Percentiles rank a stretch among this genome's conserved stretches.
phyloP scores from a whole-genome alignment of 2,329 filamentous ascomycete genomes.

The Aspergillus sp. region DNA sequence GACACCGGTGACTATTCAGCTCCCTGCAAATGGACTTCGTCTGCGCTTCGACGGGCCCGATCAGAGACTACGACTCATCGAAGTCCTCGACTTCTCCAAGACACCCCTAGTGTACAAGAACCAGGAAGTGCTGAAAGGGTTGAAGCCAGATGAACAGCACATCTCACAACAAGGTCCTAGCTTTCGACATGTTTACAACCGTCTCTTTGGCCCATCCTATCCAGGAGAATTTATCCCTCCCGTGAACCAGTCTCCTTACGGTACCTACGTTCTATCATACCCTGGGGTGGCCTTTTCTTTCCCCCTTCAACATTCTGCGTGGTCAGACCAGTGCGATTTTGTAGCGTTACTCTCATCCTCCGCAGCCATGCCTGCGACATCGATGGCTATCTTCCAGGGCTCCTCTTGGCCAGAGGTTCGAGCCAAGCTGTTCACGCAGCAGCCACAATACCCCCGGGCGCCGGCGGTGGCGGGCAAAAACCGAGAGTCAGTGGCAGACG shows the following conservation, averaged over 20 bases:
- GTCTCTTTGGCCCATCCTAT: constrained; percentile 90
- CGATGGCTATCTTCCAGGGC: constrained; percentile 89
- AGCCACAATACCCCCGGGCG: constrained; percentile 71
- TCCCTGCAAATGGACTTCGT: constrained; percentile 83
- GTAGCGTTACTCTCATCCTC: constrained; percentile 81
- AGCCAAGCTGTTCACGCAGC: constrained; percentile 71
- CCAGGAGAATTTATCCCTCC: constrained; percentile 86
- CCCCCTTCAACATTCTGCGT: constrained; percentile 69
- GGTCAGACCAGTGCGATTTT: constrained; percentile 73
- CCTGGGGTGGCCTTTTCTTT: constrained; percentile 94
- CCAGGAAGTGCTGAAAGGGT: constrained; percentile 69
- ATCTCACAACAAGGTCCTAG: constrained; percentile 60
- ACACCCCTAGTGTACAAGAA: constrained; percentile 79
- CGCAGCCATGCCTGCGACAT: constrained; percentile 71
- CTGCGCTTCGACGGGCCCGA: constrained; percentile 92
- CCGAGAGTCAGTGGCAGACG: constrained; percentile 80
- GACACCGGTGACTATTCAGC: constrained; percentile 70
- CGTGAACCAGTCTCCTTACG: constrained; percentile 53
- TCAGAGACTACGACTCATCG: constrained; percentile 85
- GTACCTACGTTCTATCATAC: constrained; percentile 89
- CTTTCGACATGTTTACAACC: constrained; percentile 88
- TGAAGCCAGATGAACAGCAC: constrained; percentile 33
- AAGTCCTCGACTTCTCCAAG: constrained; percentile 86
- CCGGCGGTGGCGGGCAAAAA: constrained; percentile 67
- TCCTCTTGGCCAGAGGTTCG: constrained; percentile 87